These are phyloP conservation scores for Rosa hybrid DNA, from an alignment of 331 rosid genomes.

Conservation along the genomic window DNA sequence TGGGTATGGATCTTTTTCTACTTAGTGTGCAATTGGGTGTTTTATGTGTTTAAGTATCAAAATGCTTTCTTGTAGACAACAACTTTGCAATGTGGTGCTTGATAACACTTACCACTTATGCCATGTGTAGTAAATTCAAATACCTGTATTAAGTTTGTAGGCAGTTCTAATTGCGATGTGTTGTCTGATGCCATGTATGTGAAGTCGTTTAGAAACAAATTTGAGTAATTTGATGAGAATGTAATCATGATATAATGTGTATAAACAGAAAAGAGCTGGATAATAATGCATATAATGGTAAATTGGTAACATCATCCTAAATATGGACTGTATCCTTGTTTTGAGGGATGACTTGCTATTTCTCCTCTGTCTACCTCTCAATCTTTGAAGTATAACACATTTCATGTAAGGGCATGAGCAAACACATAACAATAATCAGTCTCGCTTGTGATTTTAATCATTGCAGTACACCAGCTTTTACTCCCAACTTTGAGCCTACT, in stretches of 20 bases:
- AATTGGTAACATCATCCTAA: background rate
- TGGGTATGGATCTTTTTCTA: slow-evolving; percentile 52
- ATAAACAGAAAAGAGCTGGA: too few relatives aligned
- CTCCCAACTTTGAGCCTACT: background rate
- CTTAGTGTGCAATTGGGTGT: background rate
- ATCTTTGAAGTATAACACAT: background rate
- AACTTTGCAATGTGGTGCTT: background rate
- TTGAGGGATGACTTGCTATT: background rate
- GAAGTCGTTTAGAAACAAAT: background rate
- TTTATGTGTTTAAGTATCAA: background rate
- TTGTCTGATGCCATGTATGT: background rate
- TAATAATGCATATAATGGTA: background rate
- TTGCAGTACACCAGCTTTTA: background rate
- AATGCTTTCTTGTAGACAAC: background rate
- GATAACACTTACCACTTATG: background rate
- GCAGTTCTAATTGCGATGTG: background rate
- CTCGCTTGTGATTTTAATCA: background rate
- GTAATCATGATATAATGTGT: background rate
- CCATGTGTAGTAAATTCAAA: background rate
- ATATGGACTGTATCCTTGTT: background rate
- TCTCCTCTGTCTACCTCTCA: background rate
- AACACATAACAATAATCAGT: background rate
- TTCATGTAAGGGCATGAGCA: background rate
- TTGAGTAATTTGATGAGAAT: background rate
- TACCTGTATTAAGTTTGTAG: background rate